Evolutionary conservation across 2,329 filamentous ascomycete species (phyloP), one percentile per base, ranked within the genome.

Genomic region (Neobulgaria alba): DNA sequence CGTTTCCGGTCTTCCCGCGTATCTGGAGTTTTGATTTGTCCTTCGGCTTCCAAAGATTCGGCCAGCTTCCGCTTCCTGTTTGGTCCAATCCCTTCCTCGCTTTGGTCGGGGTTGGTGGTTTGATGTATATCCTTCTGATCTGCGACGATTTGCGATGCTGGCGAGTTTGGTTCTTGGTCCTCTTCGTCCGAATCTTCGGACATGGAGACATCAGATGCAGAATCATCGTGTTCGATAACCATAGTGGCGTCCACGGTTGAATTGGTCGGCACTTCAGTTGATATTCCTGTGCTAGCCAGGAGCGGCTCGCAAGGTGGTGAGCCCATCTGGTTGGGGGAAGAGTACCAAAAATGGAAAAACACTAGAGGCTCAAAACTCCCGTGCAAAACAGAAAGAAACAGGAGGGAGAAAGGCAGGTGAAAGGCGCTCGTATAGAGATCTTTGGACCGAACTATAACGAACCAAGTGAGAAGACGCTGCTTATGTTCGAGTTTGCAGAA

Each of bases 131-230:
- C 23, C 26, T 29, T 36, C 20, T 32, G 33, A 9, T n/a, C 23
- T 17, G 26, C 8, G 3, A 9, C 8, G 9, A n/a, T 5, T 7
- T 12, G 26, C 33, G 8, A 3, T 4, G n/a, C 21, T 14, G 23
- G 12, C 7, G 23, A 26, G 12, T 26, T 12, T 7, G 23, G 23
- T 41, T 31, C 32, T 30, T 30, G 26, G 8, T 51, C 39, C 30
- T 57, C 51, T 44, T 57, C 56, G 20, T 61, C 60, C 14, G 53
- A 55, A 20, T 61, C 58, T 30, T 55, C 53, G 39, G 54, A 57
- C 60, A 63, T 63, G 31, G 60, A 61, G 33, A 62, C 47, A 47
- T 63, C 61, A 3, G 61, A 62, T 33, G 44, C 51, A 26, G 59
- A 61, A 35, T 57, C 53, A 48, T 55, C 47, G 38, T 50, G 45